Evolutionary conservation across 1,284 basidiomycete genomes (phyloP), one percentile per base, ranked within the genome.

Genomic region (Apiotrichum gamsii): DNA sequence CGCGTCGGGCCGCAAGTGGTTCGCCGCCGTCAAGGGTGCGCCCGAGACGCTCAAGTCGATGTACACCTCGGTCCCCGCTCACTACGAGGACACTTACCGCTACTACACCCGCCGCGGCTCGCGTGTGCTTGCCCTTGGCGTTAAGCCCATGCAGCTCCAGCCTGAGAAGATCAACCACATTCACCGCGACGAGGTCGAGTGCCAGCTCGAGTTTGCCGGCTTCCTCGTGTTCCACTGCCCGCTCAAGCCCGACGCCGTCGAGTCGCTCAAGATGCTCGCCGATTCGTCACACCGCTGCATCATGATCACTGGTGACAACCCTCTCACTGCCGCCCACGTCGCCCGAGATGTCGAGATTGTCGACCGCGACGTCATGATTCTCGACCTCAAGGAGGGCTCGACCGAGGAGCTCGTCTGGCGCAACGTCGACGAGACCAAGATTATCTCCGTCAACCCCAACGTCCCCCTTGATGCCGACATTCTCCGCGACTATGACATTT

Each of bases 301-400:
- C 53, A 96, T 96, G 91, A 96, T 96, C 57, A 96, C 91, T 38
- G 91, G 91, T 36, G 91, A 96, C 72, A 96, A 96, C 70, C 93
- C 91, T 14, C 75, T 96, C 47, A 96, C 93, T 0, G 91, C 91
- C 15, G 83, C 87, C 1, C 91, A 96, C 67, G 90, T 96, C 35
- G 91, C 93, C 18, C 80, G 80, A 28, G 89, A 93, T 62, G 93
- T 96, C 8, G 91, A 96, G 62, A 96, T 96, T 58, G 85, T 96
- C 11, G 91, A 96, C 65, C 82, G 90, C 28, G 88, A 94, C 10
- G 87, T 84, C 3, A 79, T 95, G 42, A 94, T 96, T 53, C 76
- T 96, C 20, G 93, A 96, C 67, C 65, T 90, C 45, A 83, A 81
- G 57, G 91, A 96, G 64, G 84, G 89, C 41, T 76, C 88, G 0